Percentiles rank a stretch among this genome's conserved stretches.
Conservation (phyloP, 805 yeast genomes). For the Metschnikowia rubicola region DNA sequence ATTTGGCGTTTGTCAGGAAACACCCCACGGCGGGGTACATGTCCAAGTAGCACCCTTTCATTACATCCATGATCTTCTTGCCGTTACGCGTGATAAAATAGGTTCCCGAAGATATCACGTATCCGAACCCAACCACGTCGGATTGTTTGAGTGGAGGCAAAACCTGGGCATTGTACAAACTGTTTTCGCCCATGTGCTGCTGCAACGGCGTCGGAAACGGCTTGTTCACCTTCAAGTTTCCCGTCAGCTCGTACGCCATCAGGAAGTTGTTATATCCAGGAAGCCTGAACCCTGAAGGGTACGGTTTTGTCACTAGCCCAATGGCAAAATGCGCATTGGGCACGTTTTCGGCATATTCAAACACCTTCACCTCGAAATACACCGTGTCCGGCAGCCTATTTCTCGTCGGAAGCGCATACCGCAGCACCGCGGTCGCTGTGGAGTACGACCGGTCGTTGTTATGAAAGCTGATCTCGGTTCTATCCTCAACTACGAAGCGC, state of each 20-base stretch:
- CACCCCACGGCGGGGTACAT: conserved; percentile 56
- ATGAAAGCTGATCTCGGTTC: conserved; percentile 34
- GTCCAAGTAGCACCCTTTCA: conserved; percentile 47
- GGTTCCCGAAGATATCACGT: conserved; percentile 45
- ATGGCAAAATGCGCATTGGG: conserved; percentile 54
- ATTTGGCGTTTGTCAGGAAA: conserved; percentile 39
- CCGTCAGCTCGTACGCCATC: conserved; percentile 70
- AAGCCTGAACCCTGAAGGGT: conserved; percentile 61
- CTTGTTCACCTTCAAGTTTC: conserved; percentile 62
- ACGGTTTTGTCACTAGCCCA: conserved; percentile 70
- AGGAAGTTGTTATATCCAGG: conserved; percentile 75
- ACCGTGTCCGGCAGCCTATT: conserved; percentile 41
- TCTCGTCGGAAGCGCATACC: conserved; percentile 37
- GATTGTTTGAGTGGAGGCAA: conserved; percentile 51
- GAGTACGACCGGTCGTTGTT: conserved; percentile 39
- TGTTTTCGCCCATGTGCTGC: conserved; percentile 39
- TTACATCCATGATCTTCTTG: conserved; percentile 47
- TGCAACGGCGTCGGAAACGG: conserved; percentile 52
- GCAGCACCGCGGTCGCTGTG: conserved; percentile 38
- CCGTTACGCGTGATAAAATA: conserved; percentile 56
- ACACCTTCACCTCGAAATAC: conserved; percentile 57
- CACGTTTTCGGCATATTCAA: conserved; percentile 25
- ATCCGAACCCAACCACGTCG: conserved; percentile 56
- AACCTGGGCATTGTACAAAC: conserved; percentile 42
- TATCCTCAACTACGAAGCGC: conserved; percentile 37